Evolutionary conservation across 2,329 filamentous ascomycete species (phyloP), one percentile per base, ranked within the genome.

Genomic region (Canariomyces notabilis): DNA sequence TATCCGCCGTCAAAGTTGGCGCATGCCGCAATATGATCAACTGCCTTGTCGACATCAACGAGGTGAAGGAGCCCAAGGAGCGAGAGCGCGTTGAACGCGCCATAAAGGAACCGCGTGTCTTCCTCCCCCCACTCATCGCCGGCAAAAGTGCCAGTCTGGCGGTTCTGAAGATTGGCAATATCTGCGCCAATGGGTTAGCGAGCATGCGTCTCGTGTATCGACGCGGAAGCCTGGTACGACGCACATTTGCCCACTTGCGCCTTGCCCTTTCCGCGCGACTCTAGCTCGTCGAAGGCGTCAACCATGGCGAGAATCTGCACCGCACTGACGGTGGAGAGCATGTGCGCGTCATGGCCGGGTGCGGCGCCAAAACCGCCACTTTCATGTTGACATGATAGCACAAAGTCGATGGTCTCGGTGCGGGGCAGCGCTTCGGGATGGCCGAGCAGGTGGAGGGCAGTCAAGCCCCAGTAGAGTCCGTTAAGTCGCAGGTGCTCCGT

Each of bases 71-170:
- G 74, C 5, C 79, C 79, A 15, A 98, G 75, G 8, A 98, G 78
- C 0, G 91, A 96, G 14, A 98, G 74, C 0, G 89, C 88, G 63
- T 94, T 95, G 46, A 98, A 74, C 6, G 89, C 89, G 29, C 85
- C 86, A 62, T 95, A 97, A 9, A 98, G 75, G 63, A 98, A 98
- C 19, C 93, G 82, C 0, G 93, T 97, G 67, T 98, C 93, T 53
- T 86, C 84, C 66, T 98, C 93, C 23, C 93, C 93, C 90, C 90
- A 98, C 66, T 95, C 85, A 61, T 98, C 93, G 40, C 93, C 93
- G 44, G 85, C 81, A 66, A 98, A 97, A 0, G 87, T 93, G 49
- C 93, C 93, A 3, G 85, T 88, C 45, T 85, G 73, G 16, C 71
- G 73, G 62, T 95, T 85, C 62, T 98, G 93, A 42, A 96, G 76